phyloP scores from a whole-genome alignment of 2,329 filamentous ascomycete genomes.

The Helotiales sp. region DNA sequence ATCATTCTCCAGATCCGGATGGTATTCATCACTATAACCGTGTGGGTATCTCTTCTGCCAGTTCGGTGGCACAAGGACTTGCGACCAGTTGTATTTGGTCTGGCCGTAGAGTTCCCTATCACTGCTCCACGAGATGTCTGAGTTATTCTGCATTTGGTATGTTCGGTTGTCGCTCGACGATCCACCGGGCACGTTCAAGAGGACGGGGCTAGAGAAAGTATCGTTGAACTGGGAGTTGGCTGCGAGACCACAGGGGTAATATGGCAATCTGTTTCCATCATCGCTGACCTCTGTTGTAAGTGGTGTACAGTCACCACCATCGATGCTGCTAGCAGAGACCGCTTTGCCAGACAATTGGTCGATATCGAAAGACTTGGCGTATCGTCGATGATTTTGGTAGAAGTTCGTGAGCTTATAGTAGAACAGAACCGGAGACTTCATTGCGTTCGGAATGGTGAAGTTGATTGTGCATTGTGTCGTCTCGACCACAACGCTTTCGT shows the following conservation, averaged over 20 bases:
- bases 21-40: constrained; percentile 64
- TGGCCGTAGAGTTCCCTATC: constrained; percentile 78
- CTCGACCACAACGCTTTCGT: constrained; percentile 34
- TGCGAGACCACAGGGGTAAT: constrained; percentile 94
- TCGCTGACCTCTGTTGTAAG: constrained; percentile 54
- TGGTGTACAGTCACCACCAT: constrained; percentile 72
- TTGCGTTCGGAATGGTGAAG: constrained; percentile 77
- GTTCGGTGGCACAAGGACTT: constrained; percentile 82
- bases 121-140: constrained; percentile 81
- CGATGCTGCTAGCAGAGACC: constrained; percentile 60
- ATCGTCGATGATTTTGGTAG: constrained; percentile 97
- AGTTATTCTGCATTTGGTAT: constrained; percentile 73
- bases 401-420: constrained; percentile 98
- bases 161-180: constrained; percentile 41
- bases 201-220: constrained; percentile 68
- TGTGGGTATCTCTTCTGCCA: constrained; percentile 73
- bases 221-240: constrained; percentile 98
- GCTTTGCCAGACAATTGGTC: constrained; percentile 77
- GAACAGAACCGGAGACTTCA: constrained; percentile 81
- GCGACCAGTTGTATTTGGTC: constrained; percentile 61
- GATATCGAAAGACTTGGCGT: constrained; percentile 85
- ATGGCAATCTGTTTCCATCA: constrained; percentile 60
- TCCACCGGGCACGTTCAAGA: constrained; percentile 50
- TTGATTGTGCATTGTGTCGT: constrained; percentile 65
- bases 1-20: constrained; percentile 69